Evolutionary conservation across 2,329 filamentous ascomycete genomes (phyloP).

Genomic region (Xylaria sp.): DNA sequence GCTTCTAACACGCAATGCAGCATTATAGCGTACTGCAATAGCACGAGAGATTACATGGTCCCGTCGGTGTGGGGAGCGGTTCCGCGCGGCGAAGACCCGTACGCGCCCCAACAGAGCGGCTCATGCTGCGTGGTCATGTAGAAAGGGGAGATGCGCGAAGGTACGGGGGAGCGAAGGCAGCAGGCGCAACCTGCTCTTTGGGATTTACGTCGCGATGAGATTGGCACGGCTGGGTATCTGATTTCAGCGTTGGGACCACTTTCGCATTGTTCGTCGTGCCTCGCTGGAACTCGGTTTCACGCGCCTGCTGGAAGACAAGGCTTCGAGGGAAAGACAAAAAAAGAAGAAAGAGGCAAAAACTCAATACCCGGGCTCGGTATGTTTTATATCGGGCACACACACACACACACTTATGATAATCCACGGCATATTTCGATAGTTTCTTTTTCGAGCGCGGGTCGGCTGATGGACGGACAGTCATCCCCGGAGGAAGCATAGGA

Average conservation of each 20-base stretch:
- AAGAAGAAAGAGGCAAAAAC: constrained; percentile 15
- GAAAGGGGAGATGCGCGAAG: constrained; percentile 26
- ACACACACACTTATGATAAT: constrained; percentile 44
- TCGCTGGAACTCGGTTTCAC: constrained; percentile 24
- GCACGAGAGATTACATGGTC: constrained; percentile 98
- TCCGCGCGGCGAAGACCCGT: constrained; percentile 96
- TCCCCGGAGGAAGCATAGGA: constrained; percentile 32
- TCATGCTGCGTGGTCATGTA: constrained; percentile 98
- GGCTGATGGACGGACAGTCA: constrained; percentile 27
- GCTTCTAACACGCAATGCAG: constrained; percentile 51
- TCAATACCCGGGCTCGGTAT: constrained; percentile 29
- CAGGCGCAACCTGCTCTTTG: constrained; percentile 18
- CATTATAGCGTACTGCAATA: constrained; percentile 97
- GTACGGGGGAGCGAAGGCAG: constrained; percentile 8
- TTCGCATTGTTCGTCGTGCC: constrained; percentile 15
- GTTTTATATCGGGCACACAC: constrained; percentile 24
- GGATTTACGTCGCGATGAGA: constrained; percentile 31
- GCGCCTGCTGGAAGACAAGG: constrained; percentile 23
- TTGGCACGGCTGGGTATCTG: constrained; percentile 27
- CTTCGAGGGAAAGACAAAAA: constrained; percentile 15
- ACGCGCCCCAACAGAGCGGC: constrained; percentile 89
- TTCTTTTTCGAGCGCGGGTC: constrained; percentile 29
- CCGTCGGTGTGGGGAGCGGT: constrained; percentile 95
- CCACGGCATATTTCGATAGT: constrained; percentile 32
- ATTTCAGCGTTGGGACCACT: constrained; percentile 24